Evolutionary conservation across 768 basidiomycete genomes (phyloP).

Genomic region (Hericium erinaceus): DNA sequence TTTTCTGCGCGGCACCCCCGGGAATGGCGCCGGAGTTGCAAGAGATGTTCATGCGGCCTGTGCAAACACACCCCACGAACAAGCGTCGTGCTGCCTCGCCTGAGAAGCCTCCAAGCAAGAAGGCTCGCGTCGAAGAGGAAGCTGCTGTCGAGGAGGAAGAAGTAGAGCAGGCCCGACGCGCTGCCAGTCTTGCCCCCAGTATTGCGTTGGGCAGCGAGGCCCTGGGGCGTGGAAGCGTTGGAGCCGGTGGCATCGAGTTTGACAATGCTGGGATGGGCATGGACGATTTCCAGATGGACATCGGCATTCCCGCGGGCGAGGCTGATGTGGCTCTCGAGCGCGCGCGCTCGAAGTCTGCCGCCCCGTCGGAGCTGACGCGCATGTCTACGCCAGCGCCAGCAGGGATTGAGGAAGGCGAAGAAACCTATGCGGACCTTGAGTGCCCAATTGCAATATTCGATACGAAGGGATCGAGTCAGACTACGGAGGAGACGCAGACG

Average conservation of each 20-base stretch:
- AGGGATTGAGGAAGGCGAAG: constrained; percentile 48
- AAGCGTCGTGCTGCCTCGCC: constrained; percentile 56
- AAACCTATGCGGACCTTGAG: constrained; percentile 54
- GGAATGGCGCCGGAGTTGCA: constrained; percentile 76
- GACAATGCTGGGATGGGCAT: constrained; percentile 43
- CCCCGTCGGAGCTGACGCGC: constrained; percentile 47
- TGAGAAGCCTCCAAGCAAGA: constrained; percentile 47
- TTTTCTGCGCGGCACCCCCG: constrained; percentile 79
- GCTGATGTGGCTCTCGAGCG: constrained; percentile 27
- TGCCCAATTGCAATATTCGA: constrained; percentile 84
- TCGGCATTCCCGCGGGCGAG: constrained; percentile 35
- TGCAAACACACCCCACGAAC: constrained; percentile 31
- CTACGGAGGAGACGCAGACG: constrained; percentile 29
- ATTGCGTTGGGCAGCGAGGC: constrained; percentile 46
- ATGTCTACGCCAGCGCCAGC: constrained; percentile 58
- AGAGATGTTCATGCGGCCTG: constrained; percentile 76
- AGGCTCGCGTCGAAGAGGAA: constrained; percentile 41
- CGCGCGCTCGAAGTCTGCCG: constrained; percentile 35
- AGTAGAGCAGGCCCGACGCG: constrained; percentile 67
- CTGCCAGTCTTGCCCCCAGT: constrained; percentile 48
- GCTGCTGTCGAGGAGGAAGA: constrained; percentile 36
- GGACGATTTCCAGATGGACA: constrained; percentile 69
- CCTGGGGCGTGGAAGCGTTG: constrained; percentile 31
- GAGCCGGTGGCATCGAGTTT: constrained; percentile 39
- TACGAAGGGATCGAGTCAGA: constrained; percentile 41